Evolutionary conservation across 176 grass and related monocot species (phyloP).

Genomic region (Aegilops longissima): DNA sequence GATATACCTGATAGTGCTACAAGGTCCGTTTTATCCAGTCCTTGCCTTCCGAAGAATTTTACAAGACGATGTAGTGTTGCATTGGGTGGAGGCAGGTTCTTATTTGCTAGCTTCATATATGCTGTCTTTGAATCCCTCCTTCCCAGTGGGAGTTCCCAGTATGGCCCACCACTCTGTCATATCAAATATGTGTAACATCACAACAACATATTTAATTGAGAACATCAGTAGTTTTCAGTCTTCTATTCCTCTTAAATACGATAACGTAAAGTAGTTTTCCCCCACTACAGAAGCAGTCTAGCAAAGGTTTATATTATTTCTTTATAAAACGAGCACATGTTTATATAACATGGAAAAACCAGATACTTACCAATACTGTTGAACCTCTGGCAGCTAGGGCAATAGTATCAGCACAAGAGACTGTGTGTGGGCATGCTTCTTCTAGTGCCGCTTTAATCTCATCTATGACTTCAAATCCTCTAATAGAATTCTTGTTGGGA

Average conservation of each 20-base stretch:
- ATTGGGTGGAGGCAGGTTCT: conserved; percentile 81
- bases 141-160: conserved; percentile 85
- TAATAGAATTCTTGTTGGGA: conserved; percentile 74
- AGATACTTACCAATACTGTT: conserved; percentile 48
- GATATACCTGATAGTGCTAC: conserved; percentile 69
- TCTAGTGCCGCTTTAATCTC: conserved; percentile 76
- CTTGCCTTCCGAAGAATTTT: conserved; percentile 66
- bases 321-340: not conserved
- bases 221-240: not conserved
- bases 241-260: not conserved
- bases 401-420: conserved; percentile 75
- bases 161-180: conserved; percentile 68
- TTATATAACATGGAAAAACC: not conserved
- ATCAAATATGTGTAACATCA: not conserved
- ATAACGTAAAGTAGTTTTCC: not conserved
- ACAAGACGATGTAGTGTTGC: conserved; percentile 58
- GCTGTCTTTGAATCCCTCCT: conserved; percentile 80
- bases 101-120: conserved; percentile 78
- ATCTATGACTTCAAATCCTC: conserved; percentile 84
- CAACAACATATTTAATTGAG: not conserved
- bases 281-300: not conserved
- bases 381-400: conserved; percentile 79
- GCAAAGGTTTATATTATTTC: not conserved
- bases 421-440: conserved; percentile 68
- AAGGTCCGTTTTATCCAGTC: conserved; percentile 65